Evolutionary conservation across 768 basidiomycete species (phyloP), one percentile per base, ranked within the genome.

Genomic region (Psilocybe cubensis): DNA sequence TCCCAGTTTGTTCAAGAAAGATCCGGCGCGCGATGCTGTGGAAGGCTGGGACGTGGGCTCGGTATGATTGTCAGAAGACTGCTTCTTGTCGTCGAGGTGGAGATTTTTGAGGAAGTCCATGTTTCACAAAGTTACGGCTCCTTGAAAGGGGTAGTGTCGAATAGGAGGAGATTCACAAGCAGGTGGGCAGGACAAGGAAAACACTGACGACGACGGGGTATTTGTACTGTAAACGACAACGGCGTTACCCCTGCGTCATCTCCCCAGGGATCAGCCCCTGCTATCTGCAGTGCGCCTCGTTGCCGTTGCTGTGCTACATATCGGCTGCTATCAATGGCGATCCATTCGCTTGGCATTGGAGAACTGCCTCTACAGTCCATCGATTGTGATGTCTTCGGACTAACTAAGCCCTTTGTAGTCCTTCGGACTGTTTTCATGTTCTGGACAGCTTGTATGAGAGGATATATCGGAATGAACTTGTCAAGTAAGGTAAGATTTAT

Each of bases 51-150:
- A 21, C 3, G 42, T 23, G 45, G 24, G 28, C 14, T 17, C n/a
- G 23, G 25, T 24, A 29, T 48, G 8, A 33, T 35, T 24, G 7
- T 31, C 33, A 20, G 52, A 31, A 23, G 43, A n/a, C 17, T 47
- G 35, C 33, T 49, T 25, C 7, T 43, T 25, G n/a, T 55, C 45
- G 18, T 52, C 50, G 17, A 43, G 42, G 14, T 60, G 50, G 35
- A 60, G 54, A 21, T 50, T 60, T 24, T 60, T 60, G 43, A 60
- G 50, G 46, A 60, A 38, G 48, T 60, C 59, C 59, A 60, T 60
- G 50, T 10, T 54, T 17, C 7, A 31, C n/a, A n/a, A n/a, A n/a
- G n/a, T n/a, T n/a, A n/a, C n/a, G n/a, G n/a, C n/a, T n/a, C n/a
- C n/a, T 25, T 21, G n/a, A 17, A 23, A 12, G 3, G 10, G 12